A percentile compares a stretch with the other conserved stretches of the same genome.
phyloP scores from a whole-genome alignment of 2,329 filamentous ascomycete species.

The Colletotrichum sidae region DNA sequence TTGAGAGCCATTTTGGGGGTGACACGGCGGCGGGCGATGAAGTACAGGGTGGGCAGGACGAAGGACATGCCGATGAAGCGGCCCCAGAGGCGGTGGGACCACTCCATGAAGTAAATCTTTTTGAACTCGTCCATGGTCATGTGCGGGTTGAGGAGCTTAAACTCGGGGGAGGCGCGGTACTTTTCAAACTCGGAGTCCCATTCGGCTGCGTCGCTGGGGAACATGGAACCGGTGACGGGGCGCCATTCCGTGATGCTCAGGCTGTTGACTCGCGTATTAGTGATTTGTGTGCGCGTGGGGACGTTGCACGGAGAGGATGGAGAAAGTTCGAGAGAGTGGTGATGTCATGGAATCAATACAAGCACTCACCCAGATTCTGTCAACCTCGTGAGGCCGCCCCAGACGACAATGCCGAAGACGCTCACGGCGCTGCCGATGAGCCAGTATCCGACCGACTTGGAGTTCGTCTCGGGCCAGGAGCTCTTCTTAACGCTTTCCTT shows the following conservation, averaged over 20 bases:
- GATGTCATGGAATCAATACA: too few species aligned
- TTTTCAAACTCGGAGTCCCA: slow-evolving; percentile 96
- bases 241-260: slow-evolving; percentile 99
- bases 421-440: slow-evolving; percentile 89
- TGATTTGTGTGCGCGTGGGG: too few species aligned
- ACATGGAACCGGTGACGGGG: slow-evolving; percentile 91
- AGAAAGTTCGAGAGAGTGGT: too few species aligned
- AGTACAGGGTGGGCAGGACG: slow-evolving; percentile 88
- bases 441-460: slow-evolving; percentile 89
- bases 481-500: slow-evolving; percentile 44
- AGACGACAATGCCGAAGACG: slow-evolving; percentile 97
- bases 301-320: too few species aligned
- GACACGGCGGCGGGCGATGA: slow-evolving; percentile 83
- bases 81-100: slow-evolving; percentile 95
- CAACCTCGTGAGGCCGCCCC: slow-evolving; percentile 90
- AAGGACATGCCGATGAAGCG: slow-evolving; percentile 91
- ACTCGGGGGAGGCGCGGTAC: slow-evolving; percentile 93
- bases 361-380: slow-evolving; percentile 89
- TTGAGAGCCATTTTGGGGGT: slow-evolving; percentile 81
- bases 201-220: slow-evolving; percentile 80
- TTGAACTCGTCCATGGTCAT: slow-evolving; percentile 97
- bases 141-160: slow-evolving; percentile 88
- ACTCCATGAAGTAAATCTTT: slow-evolving; percentile 99
- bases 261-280: slow-evolving; percentile 55
- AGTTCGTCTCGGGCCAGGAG: slow-evolving; percentile 70